Base-by-base conservation (phyloP, 2,329 filamentous ascomycete species). In the Huntiella moniliformis region DNA sequence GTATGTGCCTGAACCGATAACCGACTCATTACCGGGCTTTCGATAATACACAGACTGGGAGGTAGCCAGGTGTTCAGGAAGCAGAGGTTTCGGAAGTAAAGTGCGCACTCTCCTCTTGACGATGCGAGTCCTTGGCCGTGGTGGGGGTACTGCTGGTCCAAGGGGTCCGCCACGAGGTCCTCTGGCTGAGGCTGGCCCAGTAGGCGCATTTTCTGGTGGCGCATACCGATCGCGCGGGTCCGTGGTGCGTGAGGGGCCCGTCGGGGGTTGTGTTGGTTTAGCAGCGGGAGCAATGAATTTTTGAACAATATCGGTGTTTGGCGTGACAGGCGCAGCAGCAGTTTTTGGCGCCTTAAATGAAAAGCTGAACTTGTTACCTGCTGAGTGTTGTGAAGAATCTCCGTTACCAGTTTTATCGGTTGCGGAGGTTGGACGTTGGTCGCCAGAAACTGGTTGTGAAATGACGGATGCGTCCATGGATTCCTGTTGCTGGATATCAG, bases 21-120 rank as follows among this genome's bases (percentile, higher is more conserved):
- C 88, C 0, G 88, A 96, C 58, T 93, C 88, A 54, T 96, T 94
- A n/a, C 88, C 88, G 1, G 87, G 87, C 58, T 95, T 96, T 52
- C 88, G 73, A 63, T 81, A 94, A 61, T 92, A 96, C 3, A 96
- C 86, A 0, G 87, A 95, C 39, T 88, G 81, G 0, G 87, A 93
- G 4, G 70, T 66, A 8, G 77, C 74, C 54, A 88, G 74, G 31
- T 94, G 83, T 17, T 76, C 64, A 0, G 79, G 64, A 1, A 96
- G 64, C 4, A 67, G 72, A 2, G 84, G 85, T 44, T 78, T 76
- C 40, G 76, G 67, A 56, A 86, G 91, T 10, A 75, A 63, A 28
- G 80, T 74, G 57, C 71, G 82, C 60, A 82, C 70, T 3, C 75
- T 75, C 61, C 73, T 79, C 57, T 73, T 80, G 33, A 80, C 71